Base-by-base conservation (phyloP, 1,284 basidiomycete species). In the Ceratobasidium sp. region DNA sequence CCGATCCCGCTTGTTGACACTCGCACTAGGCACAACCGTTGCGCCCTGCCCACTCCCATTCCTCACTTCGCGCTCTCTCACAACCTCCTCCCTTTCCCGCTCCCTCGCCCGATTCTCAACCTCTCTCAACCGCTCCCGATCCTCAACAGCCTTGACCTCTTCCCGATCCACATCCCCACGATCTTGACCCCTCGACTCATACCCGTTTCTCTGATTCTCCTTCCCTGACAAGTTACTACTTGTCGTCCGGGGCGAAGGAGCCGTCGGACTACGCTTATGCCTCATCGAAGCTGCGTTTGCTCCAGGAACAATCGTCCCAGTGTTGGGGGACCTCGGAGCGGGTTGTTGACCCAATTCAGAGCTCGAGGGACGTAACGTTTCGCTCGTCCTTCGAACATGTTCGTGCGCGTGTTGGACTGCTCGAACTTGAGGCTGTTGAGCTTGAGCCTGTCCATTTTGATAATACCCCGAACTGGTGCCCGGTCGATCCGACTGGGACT, bases 211-310 rank as follows among this genome's bases (percentile, higher is more conserved):
- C 33, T 33, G 33, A 33, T 33, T 71, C 42, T 67, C 73, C 56
- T 70, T 67, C 68, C 73, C 68, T 33, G 68, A 83, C 20, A 87
- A 82, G 78, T 82, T 80, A 15, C 83, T 84, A 78, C 85, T 88
- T 7, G 87, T 88, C 7, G 87, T 88, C 10, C 87, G 85, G n/a
- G 84, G 85, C 80, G 91, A 91, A 46, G 89, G 89, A 50, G 88
- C 90, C 23, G 89, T 92, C 10, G 91, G 91, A 83, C 89, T 92
- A 42, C 89, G 87, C 69, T 88, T 86, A 81, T 89, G 91, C 26
- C 80, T 78, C 40, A 59, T 42, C 26, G 50, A 64, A 7, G 15
- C 62, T 9, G 54, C 54, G 4, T 33, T 33, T 13, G 69, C 20
- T 4, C 54, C 7, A 9, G 77, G 61, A 0, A 69, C 56, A 38